A percentile compares a stretch with the other conserved stretches of the same genome.
Evolutionary conservation across 345 rosid genomes (phyloP).

Genomic region (Mangifera indica): DNA sequence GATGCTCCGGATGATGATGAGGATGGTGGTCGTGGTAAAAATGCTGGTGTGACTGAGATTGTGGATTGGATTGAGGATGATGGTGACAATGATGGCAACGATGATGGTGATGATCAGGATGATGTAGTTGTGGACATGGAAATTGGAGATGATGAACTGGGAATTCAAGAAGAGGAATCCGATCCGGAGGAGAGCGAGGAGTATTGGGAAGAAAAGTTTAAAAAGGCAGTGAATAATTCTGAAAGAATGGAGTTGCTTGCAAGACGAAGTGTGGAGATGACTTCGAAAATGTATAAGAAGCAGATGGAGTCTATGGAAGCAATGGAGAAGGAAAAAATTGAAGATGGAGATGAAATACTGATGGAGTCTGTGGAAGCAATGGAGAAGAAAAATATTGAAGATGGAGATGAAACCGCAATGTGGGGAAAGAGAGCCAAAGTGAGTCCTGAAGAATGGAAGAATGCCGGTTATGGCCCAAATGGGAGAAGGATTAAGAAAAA

Average conservation of each 20-base stretch:
- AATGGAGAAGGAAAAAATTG: slow-evolving; percentile 21
- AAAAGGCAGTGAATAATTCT: slow-evolving; percentile 55
- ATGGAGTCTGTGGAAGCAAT: slow-evolving; percentile 38
- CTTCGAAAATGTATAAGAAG: slow-evolving; percentile 46
- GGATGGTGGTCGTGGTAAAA: slow-evolving; percentile 21
- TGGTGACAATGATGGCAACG: slow-evolving; percentile 36
- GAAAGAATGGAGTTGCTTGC: slow-evolving; percentile 81
- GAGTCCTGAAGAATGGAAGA: slow-evolving; percentile 76
- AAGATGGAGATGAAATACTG: slow-evolving; percentile 67
- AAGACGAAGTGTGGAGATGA: slow-evolving; percentile 50
- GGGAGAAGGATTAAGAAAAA: slow-evolving; percentile 72
- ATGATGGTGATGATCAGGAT: slow-evolving; percentile 28
- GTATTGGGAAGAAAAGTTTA: slow-evolving; percentile 71
- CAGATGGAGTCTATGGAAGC: slow-evolving; percentile 48
- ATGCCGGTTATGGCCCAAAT: slow-evolving; percentile 70
- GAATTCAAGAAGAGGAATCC: slow-evolving; percentile 33
- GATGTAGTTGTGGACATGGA: slow-evolving; percentile 39
- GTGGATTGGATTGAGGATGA: slow-evolving; percentile 67
- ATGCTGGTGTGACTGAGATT: slow-evolving; percentile 39
- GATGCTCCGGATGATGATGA: slow-evolving; percentile 90
- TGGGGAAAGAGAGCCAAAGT: slow-evolving; percentile 75
- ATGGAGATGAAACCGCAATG: slow-evolving; percentile 64
- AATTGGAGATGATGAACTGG: slow-evolving; percentile 27
- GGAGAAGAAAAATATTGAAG: slow-evolving; percentile 32
- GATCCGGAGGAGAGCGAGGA: slow-evolving; percentile 51